phyloP scores from a whole-genome alignment of 1,139 yeast genomes.

The Eremothecium coryli region DNA sequence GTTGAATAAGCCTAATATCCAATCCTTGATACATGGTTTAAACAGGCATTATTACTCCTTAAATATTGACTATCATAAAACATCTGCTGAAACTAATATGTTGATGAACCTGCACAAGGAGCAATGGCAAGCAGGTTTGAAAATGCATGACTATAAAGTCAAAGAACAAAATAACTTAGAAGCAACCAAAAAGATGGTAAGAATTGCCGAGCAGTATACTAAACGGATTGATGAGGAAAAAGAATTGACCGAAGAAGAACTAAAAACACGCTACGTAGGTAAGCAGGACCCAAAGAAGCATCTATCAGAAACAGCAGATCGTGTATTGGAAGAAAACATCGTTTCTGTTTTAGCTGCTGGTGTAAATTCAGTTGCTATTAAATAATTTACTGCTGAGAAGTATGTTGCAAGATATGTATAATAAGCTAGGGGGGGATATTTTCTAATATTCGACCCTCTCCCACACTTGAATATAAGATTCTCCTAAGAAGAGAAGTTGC shows the following conservation, averaged over 20 bases:
- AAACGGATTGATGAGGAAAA: constrained; percentile 89
- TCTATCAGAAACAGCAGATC: constrained; percentile 79
- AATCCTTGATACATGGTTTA: constrained; percentile 92
- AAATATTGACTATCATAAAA: constrained; percentile 89
- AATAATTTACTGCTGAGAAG: constrained; percentile 36
- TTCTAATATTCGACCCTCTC: too few relatives aligned
- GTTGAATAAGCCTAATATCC: constrained; percentile 94
- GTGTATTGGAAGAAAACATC: constrained; percentile 79
- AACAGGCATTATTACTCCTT: constrained; percentile 95
- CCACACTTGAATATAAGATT: constrained; percentile 65
- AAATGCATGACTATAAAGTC: constrained; percentile 65
- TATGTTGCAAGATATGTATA: too few relatives aligned
- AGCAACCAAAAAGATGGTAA: constrained; percentile 72
- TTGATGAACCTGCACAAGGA: constrained; percentile 87
- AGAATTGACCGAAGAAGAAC: constrained; percentile 76
- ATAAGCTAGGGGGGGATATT: too few relatives aligned
- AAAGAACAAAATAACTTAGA: constrained; percentile 70
- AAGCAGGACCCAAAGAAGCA: constrained; percentile 99
- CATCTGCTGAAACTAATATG: constrained; percentile 90
- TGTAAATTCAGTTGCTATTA: constrained; percentile 77
- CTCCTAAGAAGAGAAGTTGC: constrained; percentile 54
- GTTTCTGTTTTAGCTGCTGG: constrained; percentile 80
- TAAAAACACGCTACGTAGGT: constrained; percentile 94
- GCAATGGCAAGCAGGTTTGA: constrained; percentile 92
- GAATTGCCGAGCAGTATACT: constrained; percentile 83